Base-by-base conservation (phyloP, 2,329 filamentous ascomycete genomes). In the Epichloe elymi region DNA sequence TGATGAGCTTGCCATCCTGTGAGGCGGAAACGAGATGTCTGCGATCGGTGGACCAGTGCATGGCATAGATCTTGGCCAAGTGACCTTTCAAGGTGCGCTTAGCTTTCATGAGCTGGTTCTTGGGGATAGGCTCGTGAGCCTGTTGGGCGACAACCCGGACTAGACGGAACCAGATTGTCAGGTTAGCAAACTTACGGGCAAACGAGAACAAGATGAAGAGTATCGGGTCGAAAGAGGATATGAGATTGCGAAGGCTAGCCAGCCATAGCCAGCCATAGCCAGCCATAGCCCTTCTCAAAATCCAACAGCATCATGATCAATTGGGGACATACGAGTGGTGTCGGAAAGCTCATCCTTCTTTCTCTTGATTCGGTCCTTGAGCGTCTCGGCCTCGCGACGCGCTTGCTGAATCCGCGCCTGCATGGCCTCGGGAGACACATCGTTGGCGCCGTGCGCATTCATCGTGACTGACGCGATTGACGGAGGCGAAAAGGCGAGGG, bases 341-440 rank as follows among this genome's bases (percentile, higher is more conserved):
- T 98, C 93, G 67, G 91, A 91, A 62, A 98, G 81, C 74, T 97
- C 93, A 80, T 98, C 93, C 86, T 97, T 97, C 83, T 95, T 95
- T 73, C 90, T 83, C 85, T 96, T 97, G 82, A 97, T 97, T 71
- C 88, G 85, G 70, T 97, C 91, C 79, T 97, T 97, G 62, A 97
- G 76, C 50, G 87, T 90, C 77, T 97, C 93, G 63, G 93, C 93
- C 79, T 98, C 93, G 76, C 93, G 88, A 71, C 93, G 84, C 68
- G 93, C 91, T 65, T 87, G 84, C 66, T 88, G 86, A 63, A 93
- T 91, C 72, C 86, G 86, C 73, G 90, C 86, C 79, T 97, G 91
- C 82, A 96, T 95, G 70, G 79, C 78, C 74, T 84, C 80, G 58
- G 80, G 80, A 65, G 80, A 83, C 62, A 83, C 78, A 66, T 83